phyloP scores from a whole-genome alignment of 768 basidiomycete species.

The Holtermanniella nyarrowii region DNA sequence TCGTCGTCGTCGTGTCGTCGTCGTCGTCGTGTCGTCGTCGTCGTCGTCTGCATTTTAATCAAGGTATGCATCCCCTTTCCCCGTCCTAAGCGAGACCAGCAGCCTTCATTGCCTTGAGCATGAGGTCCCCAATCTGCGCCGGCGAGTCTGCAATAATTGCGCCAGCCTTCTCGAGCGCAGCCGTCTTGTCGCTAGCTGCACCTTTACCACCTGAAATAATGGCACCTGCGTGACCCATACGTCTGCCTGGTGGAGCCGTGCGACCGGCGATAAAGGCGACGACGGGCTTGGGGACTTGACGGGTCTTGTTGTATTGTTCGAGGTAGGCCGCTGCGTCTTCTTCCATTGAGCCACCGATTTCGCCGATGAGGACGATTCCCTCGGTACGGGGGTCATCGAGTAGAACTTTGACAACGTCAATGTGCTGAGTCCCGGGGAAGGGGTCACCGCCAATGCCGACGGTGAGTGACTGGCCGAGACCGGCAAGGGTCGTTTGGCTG shows the following conservation, averaged over 20 bases:
- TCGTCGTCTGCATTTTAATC: too few relatives aligned
- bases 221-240: slow-evolving; percentile 98
- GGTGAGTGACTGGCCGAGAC: slow-evolving; percentile 91
- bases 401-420: slow-evolving; percentile 93
- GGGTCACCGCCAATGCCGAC: slow-evolving; percentile 83
- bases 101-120: slow-evolving; percentile 58
- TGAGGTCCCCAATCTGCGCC: slow-evolving; percentile 80
- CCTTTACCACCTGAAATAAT: slow-evolving; percentile 98
- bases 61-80: too few relatives aligned
- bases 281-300: slow-evolving; percentile 79
- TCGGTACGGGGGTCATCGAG: slow-evolving; percentile 88
- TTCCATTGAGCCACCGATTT: slow-evolving; percentile 98
- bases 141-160: slow-evolving; percentile 90
- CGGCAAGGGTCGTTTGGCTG: slow-evolving; percentile 83
- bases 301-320: slow-evolving; percentile 81
- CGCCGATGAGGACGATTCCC: slow-evolving; percentile 95
- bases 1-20: too few relatives aligned
- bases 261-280: slow-evolving; percentile 97
- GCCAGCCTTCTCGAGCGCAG: slow-evolving; percentile 70
- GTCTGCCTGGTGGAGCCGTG: slow-evolving; percentile 92
- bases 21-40: too few relatives aligned
- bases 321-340: slow-evolving; percentile 98
- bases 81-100: slow-evolving; percentile 32
- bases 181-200: slow-evolving; percentile 86
- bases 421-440: slow-evolving; percentile 61